Conservation (phyloP, 371 early-diverging fungal genomes). For the Synchytrium microbalum region DNA sequence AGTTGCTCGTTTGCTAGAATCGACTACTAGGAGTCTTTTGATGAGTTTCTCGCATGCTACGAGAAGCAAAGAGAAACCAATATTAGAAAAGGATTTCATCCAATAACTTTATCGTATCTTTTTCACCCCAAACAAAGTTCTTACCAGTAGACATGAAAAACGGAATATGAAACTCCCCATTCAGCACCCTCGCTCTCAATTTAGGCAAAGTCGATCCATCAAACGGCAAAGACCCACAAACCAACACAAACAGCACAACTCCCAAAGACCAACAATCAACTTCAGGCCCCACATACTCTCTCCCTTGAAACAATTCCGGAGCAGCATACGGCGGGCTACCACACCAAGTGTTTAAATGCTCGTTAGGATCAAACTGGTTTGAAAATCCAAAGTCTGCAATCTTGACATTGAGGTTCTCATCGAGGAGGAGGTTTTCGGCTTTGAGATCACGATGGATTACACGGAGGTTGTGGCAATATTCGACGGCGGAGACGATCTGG, state of each 20-base stretch:
- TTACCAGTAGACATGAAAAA: constrained; percentile 47
- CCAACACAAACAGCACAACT: constrained; percentile 48
- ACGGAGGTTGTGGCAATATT: constrained; percentile 53
- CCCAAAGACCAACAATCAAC: constrained; percentile 56
- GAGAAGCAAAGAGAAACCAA: too few relatives aligned
- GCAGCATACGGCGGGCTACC: constrained; percentile 57
- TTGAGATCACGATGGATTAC: constrained; percentile 62
- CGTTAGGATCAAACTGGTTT: constrained; percentile 55
- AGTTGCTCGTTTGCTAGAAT: constrained; percentile 37
- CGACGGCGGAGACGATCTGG: constrained; percentile 53
- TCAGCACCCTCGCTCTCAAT: constrained; percentile 35
- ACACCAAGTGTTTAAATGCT: constrained; percentile 58
- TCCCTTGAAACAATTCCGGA: constrained; percentile 50
- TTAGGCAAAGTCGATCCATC: constrained; percentile 43
- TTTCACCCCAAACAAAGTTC: constrained; percentile 1
- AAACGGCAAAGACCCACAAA: constrained; percentile 45
- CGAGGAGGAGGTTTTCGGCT: constrained; percentile 44
- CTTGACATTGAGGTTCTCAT: constrained; percentile 46
- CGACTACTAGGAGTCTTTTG: constrained; percentile 39
- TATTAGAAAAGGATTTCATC: constrained; percentile 3
- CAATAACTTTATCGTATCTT: too few relatives aligned
- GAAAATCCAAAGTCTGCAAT: constrained; percentile 69
- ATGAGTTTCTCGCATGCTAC: constrained; percentile 40
- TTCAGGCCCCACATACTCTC: constrained; percentile 49
- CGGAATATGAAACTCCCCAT: constrained; percentile 45